phyloP scores from a whole-genome alignment of 1,284 basidiomycete species.

The Phaffia rhodozyma region DNA sequence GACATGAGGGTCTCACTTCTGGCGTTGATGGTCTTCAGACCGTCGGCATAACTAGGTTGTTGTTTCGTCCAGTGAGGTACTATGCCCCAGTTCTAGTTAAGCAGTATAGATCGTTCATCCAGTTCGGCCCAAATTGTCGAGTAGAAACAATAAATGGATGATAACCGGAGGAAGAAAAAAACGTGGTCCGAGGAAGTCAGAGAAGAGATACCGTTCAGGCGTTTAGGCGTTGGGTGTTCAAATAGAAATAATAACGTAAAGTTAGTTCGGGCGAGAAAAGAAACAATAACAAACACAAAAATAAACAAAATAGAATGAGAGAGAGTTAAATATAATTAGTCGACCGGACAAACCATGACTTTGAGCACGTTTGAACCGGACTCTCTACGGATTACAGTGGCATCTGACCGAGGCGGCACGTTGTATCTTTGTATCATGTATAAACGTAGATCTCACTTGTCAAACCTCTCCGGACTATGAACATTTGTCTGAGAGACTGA shows the following conservation, averaged over 20 bases:
- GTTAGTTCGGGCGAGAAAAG: too few species aligned
- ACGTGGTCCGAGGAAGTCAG: too few species aligned
- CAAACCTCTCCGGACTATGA: too few species aligned
- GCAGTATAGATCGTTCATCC: too few species aligned
- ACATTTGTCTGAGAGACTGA: neutral
- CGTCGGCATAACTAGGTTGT: neutral
- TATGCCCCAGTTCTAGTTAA: constrained; percentile 2
- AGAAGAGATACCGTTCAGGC: too few species aligned
- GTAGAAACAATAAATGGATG: neutral
- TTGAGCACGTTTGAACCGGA: neutral
- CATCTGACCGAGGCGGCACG: constrained; percentile 1
- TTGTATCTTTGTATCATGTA: neutral
- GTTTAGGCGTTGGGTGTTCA: too few species aligned
- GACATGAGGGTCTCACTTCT: neutral
- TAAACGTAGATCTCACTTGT: too few species aligned
- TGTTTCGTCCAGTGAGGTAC: constrained; percentile 13
- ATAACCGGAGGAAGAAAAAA: neutral
- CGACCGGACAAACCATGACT: constrained; percentile 4
- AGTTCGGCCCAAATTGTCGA: neutral
- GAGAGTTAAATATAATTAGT: neutral
- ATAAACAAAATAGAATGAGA: neutral
- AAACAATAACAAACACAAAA: neutral
- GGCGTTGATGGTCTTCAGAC: constrained; percentile 14
- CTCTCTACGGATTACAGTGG: constrained; percentile 4
- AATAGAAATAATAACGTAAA: too few species aligned